These are phyloP conservation scores for Xylaria sp. DNA, from an alignment of 2,329 filamentous ascomycete genomes.

Conservation along the genomic window DNA sequence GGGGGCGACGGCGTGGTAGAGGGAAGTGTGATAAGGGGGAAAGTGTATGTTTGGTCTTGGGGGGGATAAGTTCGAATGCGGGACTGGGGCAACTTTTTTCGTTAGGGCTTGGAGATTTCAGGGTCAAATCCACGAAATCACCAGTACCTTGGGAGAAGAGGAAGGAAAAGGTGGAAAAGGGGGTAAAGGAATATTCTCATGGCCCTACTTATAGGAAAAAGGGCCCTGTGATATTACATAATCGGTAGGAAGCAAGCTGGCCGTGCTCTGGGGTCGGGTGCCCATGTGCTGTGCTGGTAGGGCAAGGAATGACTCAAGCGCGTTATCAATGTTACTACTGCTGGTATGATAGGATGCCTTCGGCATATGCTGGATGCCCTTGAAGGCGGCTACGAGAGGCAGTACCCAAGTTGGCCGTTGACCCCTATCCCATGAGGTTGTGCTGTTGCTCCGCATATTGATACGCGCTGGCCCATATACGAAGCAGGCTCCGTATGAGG, in stretches of 20 bases:
- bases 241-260: background rate
- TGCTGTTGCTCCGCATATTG: background rate
- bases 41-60: background rate
- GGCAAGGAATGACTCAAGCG: background rate
- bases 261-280: background rate
- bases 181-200: background rate
- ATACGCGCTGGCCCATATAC: background rate
- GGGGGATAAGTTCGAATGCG: background rate
- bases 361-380: background rate
- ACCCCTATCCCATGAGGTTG: background rate
- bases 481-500: background rate
- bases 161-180: background rate
- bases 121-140: too few relatives aligned
- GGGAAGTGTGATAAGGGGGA: background rate
- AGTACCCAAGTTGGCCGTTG: background rate
- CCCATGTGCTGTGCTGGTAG: background rate
- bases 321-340: conserved; percentile 2
- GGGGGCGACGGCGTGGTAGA: background rate
- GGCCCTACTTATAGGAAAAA: background rate
- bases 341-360: background rate
- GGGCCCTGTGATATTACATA: background rate
- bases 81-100: background rate
- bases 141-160: too few relatives aligned
- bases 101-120: conserved; percentile 4
- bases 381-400: background rate